A percentile compares a stretch with the other conserved stretches of the same genome.
phyloP scores from a whole-genome alignment of 2,329 filamentous ascomycete genomes.

The Diaporthe capsici region DNA sequence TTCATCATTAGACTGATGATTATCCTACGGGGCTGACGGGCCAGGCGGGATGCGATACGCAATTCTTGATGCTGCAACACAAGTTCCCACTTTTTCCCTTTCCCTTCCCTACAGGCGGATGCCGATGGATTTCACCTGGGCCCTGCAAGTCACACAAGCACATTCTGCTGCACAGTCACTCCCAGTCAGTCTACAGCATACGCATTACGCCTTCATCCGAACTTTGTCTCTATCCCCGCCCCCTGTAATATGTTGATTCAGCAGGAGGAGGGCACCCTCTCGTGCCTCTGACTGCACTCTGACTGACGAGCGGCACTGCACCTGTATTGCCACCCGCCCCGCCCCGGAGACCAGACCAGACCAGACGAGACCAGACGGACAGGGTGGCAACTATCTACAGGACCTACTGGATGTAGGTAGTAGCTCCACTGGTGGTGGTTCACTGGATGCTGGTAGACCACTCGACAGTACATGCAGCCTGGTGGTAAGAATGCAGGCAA shows the following conservation, averaged over 20 bases:
- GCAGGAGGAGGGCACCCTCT: background rate
- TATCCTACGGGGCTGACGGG: slow-evolving; percentile 20
- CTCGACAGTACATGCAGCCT: background rate
- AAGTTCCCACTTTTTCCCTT: slow-evolving; percentile 33
- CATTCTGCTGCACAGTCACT: background rate
- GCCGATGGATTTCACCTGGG: slow-evolving; percentile 21
- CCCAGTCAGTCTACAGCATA: background rate
- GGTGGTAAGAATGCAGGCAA: slow-evolving; percentile 20
- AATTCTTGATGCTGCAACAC: slow-evolving; percentile 21
- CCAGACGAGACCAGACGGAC: slow-evolving; percentile 8
- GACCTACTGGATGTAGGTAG: background rate
- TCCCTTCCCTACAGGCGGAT: slow-evolving; percentile 29
- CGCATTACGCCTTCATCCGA: slow-evolving; percentile 27
- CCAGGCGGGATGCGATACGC: slow-evolving; percentile 27
- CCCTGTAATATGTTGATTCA: slow-evolving; percentile 19
- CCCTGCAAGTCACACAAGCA: slow-evolving; percentile 22
- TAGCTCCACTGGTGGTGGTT: background rate
- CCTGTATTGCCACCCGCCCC: slow-evolving; percentile 10
- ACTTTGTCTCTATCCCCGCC: slow-evolving; percentile 31
- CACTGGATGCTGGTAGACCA: background rate
- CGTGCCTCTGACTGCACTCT: background rate
- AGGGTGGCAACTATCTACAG: slow-evolving; percentile 16
- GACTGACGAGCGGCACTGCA: slow-evolving; percentile 8
- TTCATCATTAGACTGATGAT: slow-evolving; percentile 17
- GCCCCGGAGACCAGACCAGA: background rate